Conservation (phyloP, 257 asterid genomes). For the Scutellaria barbata region DNA sequence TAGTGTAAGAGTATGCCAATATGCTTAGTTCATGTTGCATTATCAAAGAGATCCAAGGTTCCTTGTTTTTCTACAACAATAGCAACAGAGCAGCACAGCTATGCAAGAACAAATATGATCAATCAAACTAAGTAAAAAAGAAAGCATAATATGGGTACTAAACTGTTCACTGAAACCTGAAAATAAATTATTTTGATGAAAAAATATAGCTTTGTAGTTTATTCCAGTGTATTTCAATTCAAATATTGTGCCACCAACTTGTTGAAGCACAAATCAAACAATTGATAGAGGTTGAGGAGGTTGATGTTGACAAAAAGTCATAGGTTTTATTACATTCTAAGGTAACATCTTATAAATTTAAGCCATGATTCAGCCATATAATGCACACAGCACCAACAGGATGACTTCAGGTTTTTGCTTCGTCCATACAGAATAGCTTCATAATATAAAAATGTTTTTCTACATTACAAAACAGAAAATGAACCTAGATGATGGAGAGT, state of each 20-base stretch:
- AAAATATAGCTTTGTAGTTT: not conserved
- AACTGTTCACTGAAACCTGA: not conserved
- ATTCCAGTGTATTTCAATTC: not conserved
- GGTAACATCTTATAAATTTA: constrained; percentile 18
- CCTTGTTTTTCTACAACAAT: not conserved
- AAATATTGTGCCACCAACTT: not conserved
- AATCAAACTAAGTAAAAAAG: not conserved
- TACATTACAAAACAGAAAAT: not conserved
- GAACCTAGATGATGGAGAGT: not conserved
- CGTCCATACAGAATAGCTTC: not conserved
- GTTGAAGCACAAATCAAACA: not conserved
- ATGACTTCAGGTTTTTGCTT: not conserved
- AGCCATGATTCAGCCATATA: constrained; percentile 9
- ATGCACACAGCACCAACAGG: not conserved
- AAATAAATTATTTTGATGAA: not conserved
- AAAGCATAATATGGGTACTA: not conserved
- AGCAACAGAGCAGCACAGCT: not conserved
- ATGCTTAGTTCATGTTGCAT: not conserved
- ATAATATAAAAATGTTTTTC: not conserved
- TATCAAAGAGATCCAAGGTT: not conserved
- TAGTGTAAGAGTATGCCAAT: not conserved
- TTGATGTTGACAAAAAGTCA: not conserved
- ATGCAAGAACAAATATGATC: not conserved
- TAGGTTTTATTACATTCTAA: not conserved
- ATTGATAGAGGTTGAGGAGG: not conserved